Evolutionary conservation across 2,329 filamentous ascomycete species (phyloP).

Genomic region (Phoma herbarum): DNA sequence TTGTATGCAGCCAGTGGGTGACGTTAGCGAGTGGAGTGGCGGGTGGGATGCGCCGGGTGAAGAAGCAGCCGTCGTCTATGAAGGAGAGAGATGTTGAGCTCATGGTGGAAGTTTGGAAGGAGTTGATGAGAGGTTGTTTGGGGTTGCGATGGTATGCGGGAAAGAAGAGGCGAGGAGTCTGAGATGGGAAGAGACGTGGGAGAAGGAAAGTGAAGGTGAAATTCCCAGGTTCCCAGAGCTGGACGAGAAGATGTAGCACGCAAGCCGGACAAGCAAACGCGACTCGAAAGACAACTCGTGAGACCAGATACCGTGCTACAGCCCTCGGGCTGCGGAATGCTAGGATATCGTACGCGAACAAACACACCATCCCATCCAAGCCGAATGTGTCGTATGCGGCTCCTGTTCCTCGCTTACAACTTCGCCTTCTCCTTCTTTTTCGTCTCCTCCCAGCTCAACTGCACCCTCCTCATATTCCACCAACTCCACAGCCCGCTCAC

Average conservation of each 20-base stretch:
- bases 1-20: conserved; percentile 23
- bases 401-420: conserved; percentile 51
- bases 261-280: neutral
- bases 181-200: too few relatives aligned
- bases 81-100: conserved; percentile 31
- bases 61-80: conserved; percentile 36
- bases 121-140: neutral
- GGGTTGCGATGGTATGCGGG: neutral
- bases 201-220: conserved; percentile 5
- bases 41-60: conserved; percentile 29
- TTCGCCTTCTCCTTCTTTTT: conserved; percentile 66
- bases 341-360: conserved; percentile 23
- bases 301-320: neutral
- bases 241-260: neutral
- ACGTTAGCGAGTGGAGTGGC: conserved; percentile 14
- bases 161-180: neutral
- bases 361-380: neutral
- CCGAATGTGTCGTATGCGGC: conserved; percentile 38
- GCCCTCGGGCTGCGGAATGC: neutral
- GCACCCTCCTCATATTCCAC: conserved; percentile 74
- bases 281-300: neutral
- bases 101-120: conserved; percentile 13
- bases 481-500: conserved; percentile 74
- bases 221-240: neutral
- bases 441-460: conserved; percentile 73